Conservation (phyloP, 306 rosid species). For the Hylodesmum podocarpum region DNA sequence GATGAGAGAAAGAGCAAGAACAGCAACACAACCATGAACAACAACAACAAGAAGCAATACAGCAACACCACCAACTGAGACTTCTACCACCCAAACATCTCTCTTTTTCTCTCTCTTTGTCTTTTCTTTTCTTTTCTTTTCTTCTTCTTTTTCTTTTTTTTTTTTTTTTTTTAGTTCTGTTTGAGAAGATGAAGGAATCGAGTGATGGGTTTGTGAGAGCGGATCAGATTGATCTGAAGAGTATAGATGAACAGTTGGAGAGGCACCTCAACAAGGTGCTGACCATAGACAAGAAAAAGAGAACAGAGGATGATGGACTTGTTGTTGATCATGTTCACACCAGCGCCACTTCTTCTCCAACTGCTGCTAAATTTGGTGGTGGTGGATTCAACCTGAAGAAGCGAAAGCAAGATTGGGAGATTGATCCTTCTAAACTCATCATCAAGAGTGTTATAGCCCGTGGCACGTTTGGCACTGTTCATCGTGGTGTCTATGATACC, state of each 20-base stretch:
- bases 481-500: slow-evolving; percentile 86
- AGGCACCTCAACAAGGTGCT: slow-evolving; percentile 74
- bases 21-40: neutral
- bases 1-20: slow-evolving; percentile 29
- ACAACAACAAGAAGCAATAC: neutral
- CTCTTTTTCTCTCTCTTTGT: neutral
- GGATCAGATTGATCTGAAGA: slow-evolving; percentile 99
- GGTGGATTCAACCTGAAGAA: slow-evolving; percentile 26
- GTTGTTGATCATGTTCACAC: slow-evolving; percentile 15
- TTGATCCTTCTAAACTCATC: slow-evolving; percentile 84
- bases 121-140: neutral
- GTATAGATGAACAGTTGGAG: slow-evolving; percentile 94
- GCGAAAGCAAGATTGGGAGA: slow-evolving; percentile 89
- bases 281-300: slow-evolving; percentile 79
- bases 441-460: slow-evolving; percentile 84
- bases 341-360: slow-evolving; percentile 31
- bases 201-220: slow-evolving; percentile 93
- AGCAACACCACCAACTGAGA: neutral
- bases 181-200: slow-evolving; percentile 63
- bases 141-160: neutral
- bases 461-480: slow-evolving; percentile 92
- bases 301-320: slow-evolving; percentile 41
- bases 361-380: neutral
- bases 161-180: neutral
- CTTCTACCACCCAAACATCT: neutral